Conservation (phyloP, 139 green algal species). For the Coelastrella sp. region DNA sequence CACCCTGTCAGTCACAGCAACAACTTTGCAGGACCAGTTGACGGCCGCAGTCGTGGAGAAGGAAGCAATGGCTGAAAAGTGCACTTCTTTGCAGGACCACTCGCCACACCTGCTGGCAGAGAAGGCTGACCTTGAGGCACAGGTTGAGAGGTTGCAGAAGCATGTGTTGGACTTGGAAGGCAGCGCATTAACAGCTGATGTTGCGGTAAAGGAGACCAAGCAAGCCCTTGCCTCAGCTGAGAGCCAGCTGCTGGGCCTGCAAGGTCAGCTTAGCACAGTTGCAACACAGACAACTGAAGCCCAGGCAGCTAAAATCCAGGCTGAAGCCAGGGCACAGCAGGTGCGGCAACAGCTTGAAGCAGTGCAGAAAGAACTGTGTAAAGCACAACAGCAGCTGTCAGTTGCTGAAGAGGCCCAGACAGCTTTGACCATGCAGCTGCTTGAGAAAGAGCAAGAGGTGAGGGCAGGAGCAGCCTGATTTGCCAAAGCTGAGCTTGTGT, state of each 20-base stretch:
- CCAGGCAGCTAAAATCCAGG: neutral
- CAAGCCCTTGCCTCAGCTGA: neutral
- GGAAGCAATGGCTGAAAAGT: neutral
- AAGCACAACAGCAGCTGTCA: neutral
- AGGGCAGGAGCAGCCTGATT: neutral
- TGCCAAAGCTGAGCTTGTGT: neutral
- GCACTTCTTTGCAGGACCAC: neutral
- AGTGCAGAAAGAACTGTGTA: neutral
- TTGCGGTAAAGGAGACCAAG: neutral
- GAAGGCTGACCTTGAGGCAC: neutral
- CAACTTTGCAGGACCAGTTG: neutral
- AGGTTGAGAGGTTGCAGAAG: constrained; percentile 3
- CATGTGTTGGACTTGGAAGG: neutral
- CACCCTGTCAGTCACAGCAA: neutral
- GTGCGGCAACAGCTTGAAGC: neutral
- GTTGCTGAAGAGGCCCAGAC: constrained; percentile 11
- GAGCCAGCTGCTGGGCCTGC: neutral
- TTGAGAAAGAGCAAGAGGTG: neutral
- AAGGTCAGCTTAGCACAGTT: neutral
- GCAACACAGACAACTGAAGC: neutral
- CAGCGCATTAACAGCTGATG: neutral
- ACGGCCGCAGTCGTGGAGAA: neutral
- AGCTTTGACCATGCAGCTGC: constrained; percentile 8
- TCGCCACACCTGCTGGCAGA: neutral
- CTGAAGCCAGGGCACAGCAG: neutral